phyloP scores from a whole-genome alignment of 1,139 yeast genomes.

The Pichia sp. region DNA sequence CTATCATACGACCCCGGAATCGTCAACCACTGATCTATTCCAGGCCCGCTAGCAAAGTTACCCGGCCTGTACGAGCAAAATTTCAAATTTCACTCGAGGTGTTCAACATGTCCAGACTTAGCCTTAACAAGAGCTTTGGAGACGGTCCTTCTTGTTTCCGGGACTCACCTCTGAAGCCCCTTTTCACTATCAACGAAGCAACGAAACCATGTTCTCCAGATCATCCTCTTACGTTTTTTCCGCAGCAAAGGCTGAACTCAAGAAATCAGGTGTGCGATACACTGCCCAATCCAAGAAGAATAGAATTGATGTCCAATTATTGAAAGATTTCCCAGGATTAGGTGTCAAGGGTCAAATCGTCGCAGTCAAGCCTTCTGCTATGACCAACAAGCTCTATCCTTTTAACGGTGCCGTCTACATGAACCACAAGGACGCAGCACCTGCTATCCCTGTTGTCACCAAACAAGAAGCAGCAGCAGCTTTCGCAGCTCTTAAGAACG shows the following conservation, averaged over 20 bases:
- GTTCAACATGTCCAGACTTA: too few relatives aligned
- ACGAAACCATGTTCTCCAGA: conserved; percentile 20
- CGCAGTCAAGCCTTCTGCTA: conserved; percentile 74
- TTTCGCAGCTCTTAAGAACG: conserved; percentile 19
- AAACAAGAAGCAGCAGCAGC: conserved; percentile 17
- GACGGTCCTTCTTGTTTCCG: too few relatives aligned
- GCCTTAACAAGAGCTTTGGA: too few relatives aligned
- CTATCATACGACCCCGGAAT: too few relatives aligned
- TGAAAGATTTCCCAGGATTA: conserved; percentile 59
- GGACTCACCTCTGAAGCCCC: too few relatives aligned
- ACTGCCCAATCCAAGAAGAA: conserved; percentile 35
- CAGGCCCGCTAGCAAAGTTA: too few relatives aligned
- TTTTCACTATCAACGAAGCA: background rate
- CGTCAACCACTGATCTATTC: too few relatives aligned
- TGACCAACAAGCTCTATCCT: conserved; percentile 77
- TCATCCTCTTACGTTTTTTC: conserved; percentile 16
- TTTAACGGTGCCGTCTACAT: conserved; percentile 59
- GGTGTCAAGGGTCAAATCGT: conserved; percentile 74
- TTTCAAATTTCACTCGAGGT: too few relatives aligned
- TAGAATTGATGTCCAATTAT: conserved; percentile 67
- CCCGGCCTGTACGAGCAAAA: background rate
- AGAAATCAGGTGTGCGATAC: conserved; percentile 27
- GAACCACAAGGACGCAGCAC: conserved; percentile 42
- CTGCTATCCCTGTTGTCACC: conserved; percentile 61
- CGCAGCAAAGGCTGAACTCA: conserved; percentile 19